Evolutionary conservation across 1,139 yeast genomes (phyloP).

Genomic region (Yamadazyma sp.): DNA sequence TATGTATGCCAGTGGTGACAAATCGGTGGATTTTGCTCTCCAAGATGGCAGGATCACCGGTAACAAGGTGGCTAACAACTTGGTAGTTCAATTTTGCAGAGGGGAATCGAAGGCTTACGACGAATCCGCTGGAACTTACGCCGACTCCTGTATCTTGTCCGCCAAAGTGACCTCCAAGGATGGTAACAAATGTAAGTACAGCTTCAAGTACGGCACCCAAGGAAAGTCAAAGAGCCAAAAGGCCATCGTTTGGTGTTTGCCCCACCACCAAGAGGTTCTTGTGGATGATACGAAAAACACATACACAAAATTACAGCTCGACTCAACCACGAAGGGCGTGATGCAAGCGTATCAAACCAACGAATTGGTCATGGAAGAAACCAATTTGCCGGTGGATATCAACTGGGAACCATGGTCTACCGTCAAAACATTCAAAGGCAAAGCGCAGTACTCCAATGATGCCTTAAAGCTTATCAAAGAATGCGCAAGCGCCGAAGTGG

Average conservation of each 20-base stretch:
- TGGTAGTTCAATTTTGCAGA: conserved; percentile 47
- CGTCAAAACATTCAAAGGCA: conserved; percentile 24
- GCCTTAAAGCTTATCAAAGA: conserved; percentile 39
- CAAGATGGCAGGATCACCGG: conserved; percentile 54
- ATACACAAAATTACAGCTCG: conserved; percentile 44
- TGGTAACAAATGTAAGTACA: conserved; percentile 28
- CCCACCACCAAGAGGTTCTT: conserved; percentile 64
- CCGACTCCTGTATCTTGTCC: conserved; percentile 22
- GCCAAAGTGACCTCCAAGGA: conserved; percentile 23
- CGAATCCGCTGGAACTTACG: conserved; percentile 45
- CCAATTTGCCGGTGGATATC: conserved; percentile 49
- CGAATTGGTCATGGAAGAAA: conserved; percentile 47
- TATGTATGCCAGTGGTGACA: conserved; percentile 35
- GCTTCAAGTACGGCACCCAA: conserved; percentile 26
- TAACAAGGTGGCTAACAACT: conserved; percentile 33
- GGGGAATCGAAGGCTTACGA: conserved; percentile 51
- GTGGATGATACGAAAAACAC: conserved; percentile 16
- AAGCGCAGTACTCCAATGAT: conserved; percentile 35
- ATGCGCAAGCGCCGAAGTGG: conserved; percentile 54
- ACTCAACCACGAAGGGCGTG: conserved; percentile 68
- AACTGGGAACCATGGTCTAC: conserved; percentile 62
- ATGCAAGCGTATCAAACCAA: conserved; percentile 61
- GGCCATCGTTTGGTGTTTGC: conserved; percentile 55
- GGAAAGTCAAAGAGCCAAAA: conserved; percentile 32
- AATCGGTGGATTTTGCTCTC: conserved; percentile 34